Base-by-base conservation (phyloP, 2,329 filamentous ascomycete species). In the Paraphaeosphaeria sporulosa region DNA sequence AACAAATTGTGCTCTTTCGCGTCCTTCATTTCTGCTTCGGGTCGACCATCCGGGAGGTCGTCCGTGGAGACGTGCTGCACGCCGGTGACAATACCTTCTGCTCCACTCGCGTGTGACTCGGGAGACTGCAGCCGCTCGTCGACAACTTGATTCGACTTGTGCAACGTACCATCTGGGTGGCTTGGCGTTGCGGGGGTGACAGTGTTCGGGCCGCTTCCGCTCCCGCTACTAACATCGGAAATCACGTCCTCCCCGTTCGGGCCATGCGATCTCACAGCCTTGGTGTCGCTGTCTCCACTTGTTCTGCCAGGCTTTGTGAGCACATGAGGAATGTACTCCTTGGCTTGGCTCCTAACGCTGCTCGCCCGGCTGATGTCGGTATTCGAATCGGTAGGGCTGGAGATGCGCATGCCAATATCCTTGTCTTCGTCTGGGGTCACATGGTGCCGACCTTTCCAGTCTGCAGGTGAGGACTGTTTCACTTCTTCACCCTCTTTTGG, bases 281-380 rank as follows among this genome's bases (percentile, higher is more conserved):
- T 74, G 4, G 77, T 75, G 46, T 78, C 76, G 59, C 71, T 73
- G 36, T 74, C 71, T 10, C 73, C 75, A 55, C 74, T 76, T 17
- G 65, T 61, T 42, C 68, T 60, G 4, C 69, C 70, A 36, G 67
- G 64, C 43, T 64, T 72, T 50, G 61, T 75, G 58, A 76, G 61
- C 2, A 71, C 64, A 52, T 61, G 64, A 19, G 62, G 55, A 49
- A 62, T 67, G n/a, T 70, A 60, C 21, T 69, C 65, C 2, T 48
- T 57, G 43, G 64, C 80, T 64, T 64, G 75, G 58, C 81, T 85
- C 70, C 79, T 82, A 21, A 92, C 77, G 71, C 90, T 94, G 68
- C 88, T 93, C 1, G 91, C 90, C 63, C 88, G 86, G 72, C 91
- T 94, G 17, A 93, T 82, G 56, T 87, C 83, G 1, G 84, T 86